Conservation (phyloP, 2,329 filamentous ascomycete genomes). For the Leptodontidium sp. region DNA sequence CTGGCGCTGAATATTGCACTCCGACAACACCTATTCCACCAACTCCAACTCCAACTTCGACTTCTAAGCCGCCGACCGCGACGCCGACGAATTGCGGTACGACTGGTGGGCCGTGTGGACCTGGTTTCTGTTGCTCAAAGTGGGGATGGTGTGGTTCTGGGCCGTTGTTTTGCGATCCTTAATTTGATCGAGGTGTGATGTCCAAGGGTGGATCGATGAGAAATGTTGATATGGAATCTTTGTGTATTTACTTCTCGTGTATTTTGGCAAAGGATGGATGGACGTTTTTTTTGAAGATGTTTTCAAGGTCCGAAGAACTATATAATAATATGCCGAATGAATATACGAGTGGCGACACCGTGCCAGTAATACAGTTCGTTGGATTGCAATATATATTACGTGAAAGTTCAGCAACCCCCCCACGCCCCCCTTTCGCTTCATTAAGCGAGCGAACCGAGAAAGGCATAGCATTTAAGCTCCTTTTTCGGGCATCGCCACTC, state of each 20-base stretch:
- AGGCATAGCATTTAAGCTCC: no score
- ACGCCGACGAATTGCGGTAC: slow-evolving; percentile 18
- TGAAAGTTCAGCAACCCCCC: no score
- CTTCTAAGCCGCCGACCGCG: slow-evolving; percentile 8
- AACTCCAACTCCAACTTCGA: not conserved
- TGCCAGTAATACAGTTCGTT: no score
- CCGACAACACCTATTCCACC: not conserved
- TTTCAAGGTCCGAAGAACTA: no score
- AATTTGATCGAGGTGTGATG: not conserved
- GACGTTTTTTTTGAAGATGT: no score
- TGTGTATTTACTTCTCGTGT: not conserved
- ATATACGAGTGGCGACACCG: no score
- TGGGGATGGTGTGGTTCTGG: slow-evolving; percentile 25
- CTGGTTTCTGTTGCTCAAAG: slow-evolving; percentile 19
- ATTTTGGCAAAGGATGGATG: no score
- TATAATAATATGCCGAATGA: no score
- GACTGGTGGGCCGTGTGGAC: slow-evolving; percentile 20
- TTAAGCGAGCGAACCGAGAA: no score
- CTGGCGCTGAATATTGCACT: slow-evolving; percentile 23
- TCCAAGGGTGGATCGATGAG: not conserved
- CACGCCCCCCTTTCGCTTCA: no score
- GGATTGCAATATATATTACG: no score
- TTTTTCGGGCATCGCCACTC: no score
- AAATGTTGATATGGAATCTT: not conserved
- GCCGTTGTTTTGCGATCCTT: slow-evolving; percentile 17